These are phyloP conservation scores for Ceratocystis eucalypticola DNA, from an alignment of 2,329 filamentous ascomycete genomes.

Conservation along the genomic window DNA sequence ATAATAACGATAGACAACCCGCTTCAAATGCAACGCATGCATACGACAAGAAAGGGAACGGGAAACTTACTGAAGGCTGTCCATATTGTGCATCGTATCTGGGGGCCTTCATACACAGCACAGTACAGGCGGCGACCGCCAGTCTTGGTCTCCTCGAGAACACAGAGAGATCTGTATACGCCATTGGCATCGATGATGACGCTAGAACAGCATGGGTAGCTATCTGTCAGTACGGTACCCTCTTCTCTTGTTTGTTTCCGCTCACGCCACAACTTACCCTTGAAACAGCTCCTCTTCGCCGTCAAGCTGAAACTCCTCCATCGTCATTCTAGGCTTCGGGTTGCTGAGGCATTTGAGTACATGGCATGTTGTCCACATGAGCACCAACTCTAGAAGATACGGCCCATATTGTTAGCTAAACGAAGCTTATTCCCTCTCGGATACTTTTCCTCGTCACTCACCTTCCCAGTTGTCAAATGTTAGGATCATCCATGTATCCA, in stretches of 20 bases:
- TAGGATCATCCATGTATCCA: background rate
- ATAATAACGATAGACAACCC: background rate
- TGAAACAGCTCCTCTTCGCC: constrained; percentile 41
- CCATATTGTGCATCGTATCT: constrained; percentile 29
- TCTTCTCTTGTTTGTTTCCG: background rate
- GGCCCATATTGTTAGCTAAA: background rate
- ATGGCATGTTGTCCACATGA: constrained; percentile 29
- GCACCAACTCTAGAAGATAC: background rate
- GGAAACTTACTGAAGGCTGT: constrained; percentile 44
- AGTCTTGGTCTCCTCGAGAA: constrained; percentile 39
- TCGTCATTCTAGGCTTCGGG: constrained; percentile 27
- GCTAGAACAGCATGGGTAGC: constrained; percentile 25
- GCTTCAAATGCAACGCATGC: no score
- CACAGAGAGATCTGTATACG: constrained; percentile 36
- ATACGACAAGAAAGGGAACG: no score
- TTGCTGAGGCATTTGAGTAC: constrained; percentile 33
- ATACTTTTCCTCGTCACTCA: background rate
- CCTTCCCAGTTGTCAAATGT: constrained; percentile 1
- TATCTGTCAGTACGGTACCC: background rate
- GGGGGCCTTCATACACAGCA: constrained; percentile 30
- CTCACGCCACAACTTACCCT: constrained; percentile 28
- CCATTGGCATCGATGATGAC: constrained; percentile 43
- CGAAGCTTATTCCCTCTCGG: background rate
- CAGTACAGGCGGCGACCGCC: constrained; percentile 41
- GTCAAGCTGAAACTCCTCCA: constrained; percentile 22